Conservation (phyloP, 164 flowering plant genomes). For the Litsea cubeba region DNA sequence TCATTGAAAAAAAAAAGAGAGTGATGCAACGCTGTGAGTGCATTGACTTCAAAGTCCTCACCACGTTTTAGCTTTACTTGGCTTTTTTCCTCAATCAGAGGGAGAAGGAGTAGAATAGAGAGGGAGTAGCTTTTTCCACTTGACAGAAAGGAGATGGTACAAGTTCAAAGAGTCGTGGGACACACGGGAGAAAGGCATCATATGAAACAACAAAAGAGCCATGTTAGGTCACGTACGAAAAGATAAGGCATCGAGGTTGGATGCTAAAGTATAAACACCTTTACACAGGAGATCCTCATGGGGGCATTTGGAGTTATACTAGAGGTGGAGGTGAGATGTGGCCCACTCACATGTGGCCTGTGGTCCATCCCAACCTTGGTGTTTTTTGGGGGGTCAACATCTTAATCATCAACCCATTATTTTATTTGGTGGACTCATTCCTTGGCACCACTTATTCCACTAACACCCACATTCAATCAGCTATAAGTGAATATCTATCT, state of each 20-base stretch:
- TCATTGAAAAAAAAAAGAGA: too few relatives aligned
- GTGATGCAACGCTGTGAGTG: too few relatives aligned
- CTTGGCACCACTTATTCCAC: conserved; percentile 11
- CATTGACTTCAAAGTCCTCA: too few relatives aligned
- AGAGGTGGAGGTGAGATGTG: conserved; percentile 4
- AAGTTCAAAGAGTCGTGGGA: neutral
- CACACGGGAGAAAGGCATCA: neutral
- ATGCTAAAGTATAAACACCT: neutral
- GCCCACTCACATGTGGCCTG: conserved; percentile 42
- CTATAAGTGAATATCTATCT: neutral
- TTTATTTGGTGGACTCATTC: conserved; percentile 23
- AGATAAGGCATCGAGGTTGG: neutral
- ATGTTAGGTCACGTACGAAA: neutral
- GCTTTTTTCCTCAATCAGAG: neutral
- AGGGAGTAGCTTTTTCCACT: neutral
- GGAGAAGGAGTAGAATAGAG: neutral
- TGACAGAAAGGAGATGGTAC: neutral
- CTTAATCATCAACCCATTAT: conserved; percentile 39
- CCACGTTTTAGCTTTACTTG: too few relatives aligned
- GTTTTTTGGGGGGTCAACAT: conserved; percentile 30
- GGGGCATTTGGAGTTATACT: neutral
- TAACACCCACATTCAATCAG: conserved; percentile 1
- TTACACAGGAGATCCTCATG: neutral
- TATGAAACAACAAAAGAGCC: neutral
- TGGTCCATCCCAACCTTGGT: conserved; percentile 25